These are phyloP conservation scores for Tephrocybe sp. DNA, from an alignment of 768 basidiomycete species.

Conservation along the genomic window DNA sequence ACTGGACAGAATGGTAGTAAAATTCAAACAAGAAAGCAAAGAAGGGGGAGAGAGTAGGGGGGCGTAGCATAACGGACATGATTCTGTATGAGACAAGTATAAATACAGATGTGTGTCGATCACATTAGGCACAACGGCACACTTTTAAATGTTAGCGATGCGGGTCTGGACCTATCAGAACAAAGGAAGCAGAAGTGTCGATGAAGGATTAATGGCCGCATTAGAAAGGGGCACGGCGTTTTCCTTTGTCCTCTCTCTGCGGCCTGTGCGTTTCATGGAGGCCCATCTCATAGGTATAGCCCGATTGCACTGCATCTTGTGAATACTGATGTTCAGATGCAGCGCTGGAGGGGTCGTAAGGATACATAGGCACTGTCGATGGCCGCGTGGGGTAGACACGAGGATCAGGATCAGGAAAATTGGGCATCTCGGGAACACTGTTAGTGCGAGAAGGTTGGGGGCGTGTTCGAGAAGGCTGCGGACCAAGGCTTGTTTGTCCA, in stretches of 20 bases:
- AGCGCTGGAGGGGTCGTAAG: not conserved
- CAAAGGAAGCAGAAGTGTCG: too few relatives aligned
- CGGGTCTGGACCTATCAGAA: too few relatives aligned
- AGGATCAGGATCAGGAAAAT: not conserved
- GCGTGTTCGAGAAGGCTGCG: not conserved
- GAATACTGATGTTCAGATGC: not conserved
- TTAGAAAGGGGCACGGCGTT: slow-evolving; percentile 2
- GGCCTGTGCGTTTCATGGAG: slow-evolving; percentile 1
- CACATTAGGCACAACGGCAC: not conserved
- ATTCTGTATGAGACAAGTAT: too few relatives aligned
- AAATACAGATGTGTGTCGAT: too few relatives aligned
- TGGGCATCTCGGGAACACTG: slow-evolving; percentile 3
- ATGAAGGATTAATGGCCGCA: too few relatives aligned
- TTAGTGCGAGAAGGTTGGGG: not conserved
- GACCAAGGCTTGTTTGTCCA: slow-evolving; percentile 5
- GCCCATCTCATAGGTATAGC: not conserved
- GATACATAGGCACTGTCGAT: slow-evolving; percentile 4
- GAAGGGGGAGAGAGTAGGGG: too few relatives aligned
- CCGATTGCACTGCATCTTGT: not conserved
- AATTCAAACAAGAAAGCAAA: too few relatives aligned
- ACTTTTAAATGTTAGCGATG: not conserved
- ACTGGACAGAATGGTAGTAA: too few relatives aligned
- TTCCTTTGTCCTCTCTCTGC: slow-evolving; percentile 1
- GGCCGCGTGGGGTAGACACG: not conserved
- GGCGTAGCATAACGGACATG: too few relatives aligned